Evolutionary conservation across 2,329 filamentous ascomycete genomes (phyloP), one percentile per base, ranked within the genome.

Genomic region (Ascochyta viciae-villosae): DNA sequence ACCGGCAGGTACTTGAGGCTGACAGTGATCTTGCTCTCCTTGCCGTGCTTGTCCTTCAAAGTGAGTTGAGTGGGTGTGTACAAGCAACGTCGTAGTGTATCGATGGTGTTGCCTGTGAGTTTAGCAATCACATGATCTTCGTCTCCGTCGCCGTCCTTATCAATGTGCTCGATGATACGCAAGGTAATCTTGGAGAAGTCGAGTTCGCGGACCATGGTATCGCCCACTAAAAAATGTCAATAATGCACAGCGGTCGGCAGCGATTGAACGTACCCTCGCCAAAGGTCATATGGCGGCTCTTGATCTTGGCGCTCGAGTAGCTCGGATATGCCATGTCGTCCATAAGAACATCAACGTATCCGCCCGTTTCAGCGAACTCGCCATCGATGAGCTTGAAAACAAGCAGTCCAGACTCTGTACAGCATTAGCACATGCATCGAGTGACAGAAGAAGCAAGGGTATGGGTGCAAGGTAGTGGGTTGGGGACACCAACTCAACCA

Each of bases 181-280:
- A 99, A 83, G 0, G 93, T 98, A 55, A 99, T 87, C 63, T 89
- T 90, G 3, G 95, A 99, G 67, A 97, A 93, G 62, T 99, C 96
- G n/a, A 99, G 83, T 76, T 99, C 95, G 59, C 95, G 91, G 57
- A 99, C 90, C 77, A 99, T 92, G 50, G 92, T 95, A 76, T 99
- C 95, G 44, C 94, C 93, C 70, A 93, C 81, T 84, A 61, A 51
- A 35, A 6, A 9, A 15, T 15, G 52, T 79, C 60, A 75, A 68
- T 57, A 27, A 55, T 12, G 35, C 34, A 45, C 12, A 48, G 16
- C n/a, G n/a, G 50, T 4, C 16, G 24, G 7, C 9, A 15, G 7
- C 8, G n/a, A 4, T 23, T 45, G 26, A 26, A 9, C 80, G 61
- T 74, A 81, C 84, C 92, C 77, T 99, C 95, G 65, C 95, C 91